Evolutionary conservation across 495 filamentous ascomycete genomes (phyloP).

Genomic region (Aspergillus leporis): DNA sequence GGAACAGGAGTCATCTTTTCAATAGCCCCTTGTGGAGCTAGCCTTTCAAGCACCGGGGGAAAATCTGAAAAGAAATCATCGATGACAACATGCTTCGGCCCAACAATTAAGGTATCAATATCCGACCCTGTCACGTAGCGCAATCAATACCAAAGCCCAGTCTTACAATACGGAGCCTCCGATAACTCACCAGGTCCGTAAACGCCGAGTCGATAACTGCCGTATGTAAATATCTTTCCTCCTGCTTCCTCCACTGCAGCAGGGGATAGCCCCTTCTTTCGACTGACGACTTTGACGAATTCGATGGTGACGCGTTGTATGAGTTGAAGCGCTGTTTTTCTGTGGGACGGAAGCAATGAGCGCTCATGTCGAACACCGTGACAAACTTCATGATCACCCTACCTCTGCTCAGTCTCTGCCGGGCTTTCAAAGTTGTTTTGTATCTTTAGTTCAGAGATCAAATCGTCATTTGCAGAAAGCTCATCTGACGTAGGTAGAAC

Average conservation of each 20-base stretch:
- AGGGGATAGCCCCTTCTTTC: constrained; percentile 73
- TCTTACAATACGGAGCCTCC: neutral
- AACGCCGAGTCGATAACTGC: constrained; percentile 90
- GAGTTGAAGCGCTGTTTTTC: constrained; percentile 59
- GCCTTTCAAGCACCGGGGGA: constrained; percentile 68
- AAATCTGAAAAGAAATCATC: constrained; percentile 92
- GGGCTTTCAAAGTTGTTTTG: constrained; percentile 89
- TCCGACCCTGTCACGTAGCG: constrained; percentile 69
- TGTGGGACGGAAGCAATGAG: constrained; percentile 19
- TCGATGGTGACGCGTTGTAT: constrained; percentile 78
- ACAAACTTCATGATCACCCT: constrained; percentile 16
- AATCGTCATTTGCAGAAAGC: constrained; percentile 68
- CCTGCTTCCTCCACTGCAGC: constrained; percentile 76
- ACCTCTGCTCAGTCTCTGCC: constrained; percentile 80
- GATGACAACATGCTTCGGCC: constrained; percentile 78
- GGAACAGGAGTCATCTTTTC: constrained; percentile 82
- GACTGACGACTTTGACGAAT: constrained; percentile 78
- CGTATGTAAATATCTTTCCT: constrained; percentile 91
- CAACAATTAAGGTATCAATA: constrained; percentile 94
- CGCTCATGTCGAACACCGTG: constrained; percentile 3
- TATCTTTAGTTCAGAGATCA: constrained; percentile 74
- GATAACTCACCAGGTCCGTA: constrained; percentile 72
- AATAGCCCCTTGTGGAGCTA: constrained; percentile 74
- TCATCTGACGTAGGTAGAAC: constrained; percentile 73
- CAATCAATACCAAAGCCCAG: constrained; percentile 3